These are phyloP conservation scores for Vitis amurensis DNA, from an alignment of 164 flowering plant genomes.

Conservation along the genomic window DNA sequence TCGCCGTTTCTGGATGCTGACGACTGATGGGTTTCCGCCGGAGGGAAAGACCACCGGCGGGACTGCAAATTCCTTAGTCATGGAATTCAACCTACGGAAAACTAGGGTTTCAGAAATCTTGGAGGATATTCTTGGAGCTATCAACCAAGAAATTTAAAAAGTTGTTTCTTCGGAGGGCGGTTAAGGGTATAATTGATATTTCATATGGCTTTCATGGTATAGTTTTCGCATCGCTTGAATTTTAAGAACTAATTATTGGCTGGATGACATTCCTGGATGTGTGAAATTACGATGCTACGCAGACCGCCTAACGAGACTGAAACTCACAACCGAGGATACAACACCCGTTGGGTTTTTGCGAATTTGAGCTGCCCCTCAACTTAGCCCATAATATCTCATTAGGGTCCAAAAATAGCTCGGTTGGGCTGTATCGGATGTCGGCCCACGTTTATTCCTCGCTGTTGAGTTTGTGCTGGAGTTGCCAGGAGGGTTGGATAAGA, in stretches of 20 bases:
- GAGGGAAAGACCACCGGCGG: slow-evolving; percentile 84
- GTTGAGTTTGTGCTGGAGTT: too few relatives aligned
- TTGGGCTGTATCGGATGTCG: too few relatives aligned
- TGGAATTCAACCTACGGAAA: slow-evolving; percentile 2
- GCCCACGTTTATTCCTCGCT: too few relatives aligned
- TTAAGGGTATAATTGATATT: neutral
- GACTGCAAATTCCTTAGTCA: slow-evolving; percentile 62
- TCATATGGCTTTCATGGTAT: neutral
- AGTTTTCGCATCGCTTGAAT: neutral
- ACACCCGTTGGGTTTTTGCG: neutral
- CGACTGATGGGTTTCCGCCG: slow-evolving; percentile 42
- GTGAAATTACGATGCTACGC: neutral
- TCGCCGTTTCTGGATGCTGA: slow-evolving; percentile 49
- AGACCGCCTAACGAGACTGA: neutral
- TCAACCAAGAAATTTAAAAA: neutral
- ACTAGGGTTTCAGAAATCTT: slow-evolving; percentile 1
- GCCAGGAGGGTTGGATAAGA: too few relatives aligned
- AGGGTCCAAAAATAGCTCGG: too few relatives aligned
- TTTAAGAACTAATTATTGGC: neutral
- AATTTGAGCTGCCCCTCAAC: too few relatives aligned
- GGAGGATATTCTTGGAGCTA: neutral
- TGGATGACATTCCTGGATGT: neutral
- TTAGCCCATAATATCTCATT: too few relatives aligned
- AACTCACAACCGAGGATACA: neutral
- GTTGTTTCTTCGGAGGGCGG: neutral